Conservation (phyloP, 495 filamentous ascomycete genomes). For the Platismatia glauca region DNA sequence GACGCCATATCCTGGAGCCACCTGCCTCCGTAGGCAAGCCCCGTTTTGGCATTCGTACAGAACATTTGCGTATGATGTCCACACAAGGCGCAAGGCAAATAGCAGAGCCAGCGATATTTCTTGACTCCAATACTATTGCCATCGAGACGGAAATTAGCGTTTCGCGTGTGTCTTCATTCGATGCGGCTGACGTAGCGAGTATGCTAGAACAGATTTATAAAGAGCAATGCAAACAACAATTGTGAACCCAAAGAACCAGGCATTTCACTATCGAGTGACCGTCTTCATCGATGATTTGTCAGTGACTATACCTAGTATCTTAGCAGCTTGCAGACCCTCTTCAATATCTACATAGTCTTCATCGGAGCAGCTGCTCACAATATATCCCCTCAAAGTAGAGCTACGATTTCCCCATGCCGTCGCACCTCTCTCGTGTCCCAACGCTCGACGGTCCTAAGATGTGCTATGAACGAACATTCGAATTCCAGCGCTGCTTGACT, state of each 20-base stretch:
- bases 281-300: neutral
- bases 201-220: neutral
- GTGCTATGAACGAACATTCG: too few relatives aligned
- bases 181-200: neutral
- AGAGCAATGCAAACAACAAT: too few relatives aligned
- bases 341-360: neutral
- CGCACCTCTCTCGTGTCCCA: neutral
- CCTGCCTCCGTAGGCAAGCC: too few relatives aligned
- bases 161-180: neutral
- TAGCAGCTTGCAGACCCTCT: neutral
- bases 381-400: neutral
- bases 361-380: neutral
- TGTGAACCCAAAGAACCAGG: neutral
- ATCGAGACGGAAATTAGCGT: neutral
- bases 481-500: neutral
- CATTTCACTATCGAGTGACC: neutral
- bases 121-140: neutral
- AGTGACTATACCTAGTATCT: neutral
- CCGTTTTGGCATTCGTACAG: neutral
- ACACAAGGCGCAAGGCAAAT: neutral
- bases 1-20: neutral
- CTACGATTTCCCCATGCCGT: neutral
- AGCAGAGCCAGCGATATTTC: neutral
- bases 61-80: neutral
- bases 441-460: neutral